A percentile compares a stretch with the other conserved stretches of the same genome.
These are phyloP conservation scores for Leptomonas pyrrhocoris DNA, from an alignment of 208 protist species.

Conservation along the genomic window DNA sequence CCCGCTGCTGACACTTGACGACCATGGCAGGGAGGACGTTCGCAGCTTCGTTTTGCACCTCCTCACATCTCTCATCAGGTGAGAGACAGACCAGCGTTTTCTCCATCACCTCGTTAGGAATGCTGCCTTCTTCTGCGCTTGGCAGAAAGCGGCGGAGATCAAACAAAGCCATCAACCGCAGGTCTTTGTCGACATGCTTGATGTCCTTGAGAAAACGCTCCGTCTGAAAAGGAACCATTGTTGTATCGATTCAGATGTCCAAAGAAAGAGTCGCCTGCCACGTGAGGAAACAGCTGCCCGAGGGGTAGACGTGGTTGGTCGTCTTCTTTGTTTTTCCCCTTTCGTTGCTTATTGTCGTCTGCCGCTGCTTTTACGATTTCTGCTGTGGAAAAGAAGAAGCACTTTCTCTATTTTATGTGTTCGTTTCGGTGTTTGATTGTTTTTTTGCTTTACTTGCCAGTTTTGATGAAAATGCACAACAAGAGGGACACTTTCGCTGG, in stretches of 20 bases:
- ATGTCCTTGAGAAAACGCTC: conserved; percentile 49
- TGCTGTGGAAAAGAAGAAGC: too few relatives aligned
- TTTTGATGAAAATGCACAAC: too few relatives aligned
- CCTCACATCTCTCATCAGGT: conserved; percentile 39
- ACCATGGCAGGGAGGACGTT: conserved; percentile 36
- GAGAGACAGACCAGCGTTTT: conserved; percentile 48
- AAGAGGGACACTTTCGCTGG: too few relatives aligned
- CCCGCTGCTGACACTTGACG: conserved; percentile 42
- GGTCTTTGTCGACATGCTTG: conserved; percentile 64
- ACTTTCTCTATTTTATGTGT: too few relatives aligned
- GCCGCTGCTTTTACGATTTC: too few relatives aligned
- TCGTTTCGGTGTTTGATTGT: too few relatives aligned
- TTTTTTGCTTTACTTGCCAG: too few relatives aligned
- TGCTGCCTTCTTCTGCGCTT: conserved; percentile 1
- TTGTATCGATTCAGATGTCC: not conserved
- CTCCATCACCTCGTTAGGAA: conserved; percentile 33
- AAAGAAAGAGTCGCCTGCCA: too few relatives aligned
- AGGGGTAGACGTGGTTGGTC: not conserved
- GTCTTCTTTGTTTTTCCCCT: not conserved
- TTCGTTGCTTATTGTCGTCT: too few relatives aligned
- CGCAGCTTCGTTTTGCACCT: conserved; percentile 39
- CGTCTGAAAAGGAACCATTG: conserved; percentile 30
- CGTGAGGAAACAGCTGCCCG: not conserved
- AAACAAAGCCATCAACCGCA: conserved; percentile 75
- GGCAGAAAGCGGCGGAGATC: conserved; percentile 53